These are phyloP conservation scores for Auriscalpium vulgare DNA, from an alignment of 768 basidiomycete species.

Conservation along the genomic window DNA sequence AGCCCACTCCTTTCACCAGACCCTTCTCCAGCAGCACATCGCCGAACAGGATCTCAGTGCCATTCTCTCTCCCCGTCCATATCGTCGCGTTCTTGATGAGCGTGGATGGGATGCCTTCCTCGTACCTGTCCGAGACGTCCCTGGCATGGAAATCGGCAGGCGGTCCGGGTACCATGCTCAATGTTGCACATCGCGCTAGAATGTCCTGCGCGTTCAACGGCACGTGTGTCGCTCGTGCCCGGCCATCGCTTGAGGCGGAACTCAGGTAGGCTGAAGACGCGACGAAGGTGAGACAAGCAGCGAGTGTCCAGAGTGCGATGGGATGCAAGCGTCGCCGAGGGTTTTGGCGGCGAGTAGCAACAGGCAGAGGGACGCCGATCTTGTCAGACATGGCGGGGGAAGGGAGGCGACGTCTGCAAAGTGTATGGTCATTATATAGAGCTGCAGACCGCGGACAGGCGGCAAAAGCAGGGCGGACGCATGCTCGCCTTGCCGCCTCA, in stretches of 20 bases:
- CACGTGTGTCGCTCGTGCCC: slow-evolving; percentile 5
- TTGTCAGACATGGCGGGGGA: neutral
- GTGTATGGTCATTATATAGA: neutral
- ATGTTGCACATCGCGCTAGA: slow-evolving; percentile 23
- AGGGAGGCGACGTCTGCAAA: neutral
- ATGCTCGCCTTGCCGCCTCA: neutral
- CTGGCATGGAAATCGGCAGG: slow-evolving; percentile 24
- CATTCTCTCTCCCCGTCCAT: slow-evolving; percentile 52
- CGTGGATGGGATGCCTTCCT: slow-evolving; percentile 54
- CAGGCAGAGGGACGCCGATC: neutral
- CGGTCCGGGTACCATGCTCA: slow-evolving; percentile 23
- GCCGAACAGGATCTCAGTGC: slow-evolving; percentile 44
- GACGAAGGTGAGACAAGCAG: neutral
- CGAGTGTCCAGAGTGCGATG: neutral
- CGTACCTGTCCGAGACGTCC: slow-evolving; percentile 52
- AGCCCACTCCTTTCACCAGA: slow-evolving; percentile 50
- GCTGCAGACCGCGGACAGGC: neutral
- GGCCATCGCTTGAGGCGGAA: neutral
- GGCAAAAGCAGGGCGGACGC: neutral
- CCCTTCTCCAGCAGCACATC: slow-evolving; percentile 66
- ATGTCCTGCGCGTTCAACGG: slow-evolving; percentile 20
- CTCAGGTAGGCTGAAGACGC: neutral
- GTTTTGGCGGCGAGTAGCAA: neutral
- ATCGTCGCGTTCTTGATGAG: slow-evolving; percentile 67
- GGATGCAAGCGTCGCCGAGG: neutral